These are phyloP conservation scores for Lindgomyces ingoldianus DNA, from an alignment of 495 filamentous ascomycete species.

Conservation along the genomic window DNA sequence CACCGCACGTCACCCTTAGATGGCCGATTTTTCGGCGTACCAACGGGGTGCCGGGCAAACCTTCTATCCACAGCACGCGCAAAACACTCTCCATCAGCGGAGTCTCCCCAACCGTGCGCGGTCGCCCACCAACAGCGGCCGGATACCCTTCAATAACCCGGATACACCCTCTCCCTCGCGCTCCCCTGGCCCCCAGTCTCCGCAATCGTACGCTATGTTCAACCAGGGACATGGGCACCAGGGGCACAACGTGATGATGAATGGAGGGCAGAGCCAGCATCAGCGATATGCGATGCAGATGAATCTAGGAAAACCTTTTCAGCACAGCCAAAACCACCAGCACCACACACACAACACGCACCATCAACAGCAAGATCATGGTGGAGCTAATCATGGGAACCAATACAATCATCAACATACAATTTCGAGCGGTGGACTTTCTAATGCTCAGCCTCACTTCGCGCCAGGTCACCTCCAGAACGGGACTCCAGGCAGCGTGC, in stretches of 20 bases:
- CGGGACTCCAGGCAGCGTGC: conserved; percentile 61
- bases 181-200: conserved; percentile 67
- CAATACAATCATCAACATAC: conserved; percentile 72
- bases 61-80: conserved; percentile 58
- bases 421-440: conserved; percentile 73
- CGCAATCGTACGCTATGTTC: conserved; percentile 78
- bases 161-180: conserved; percentile 71
- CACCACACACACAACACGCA: conserved; percentile 59
- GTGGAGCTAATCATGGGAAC: conserved; percentile 51
- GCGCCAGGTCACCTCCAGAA: conserved; percentile 73
- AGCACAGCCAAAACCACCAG: conserved; percentile 42
- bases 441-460: conserved; percentile 74
- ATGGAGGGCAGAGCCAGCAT: conserved; percentile 58
- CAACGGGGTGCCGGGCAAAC: conserved; percentile 69
- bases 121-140: conserved; percentile 54
- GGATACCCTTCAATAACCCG: conserved; percentile 46
- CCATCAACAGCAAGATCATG: conserved; percentile 76
- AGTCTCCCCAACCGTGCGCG: conserved; percentile 58
- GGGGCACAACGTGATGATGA: conserved; percentile 79
- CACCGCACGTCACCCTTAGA: conserved; percentile 52
- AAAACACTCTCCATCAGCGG: conserved; percentile 51
- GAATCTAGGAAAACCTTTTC: conserved; percentile 67
- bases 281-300: conserved; percentile 66
- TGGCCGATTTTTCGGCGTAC: conserved; percentile 81
- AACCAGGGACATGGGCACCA: conserved; percentile 71